Evolutionary conservation across 371 early-diverging fungal genomes (phyloP).

Genomic region (Umbelopsis sp.): DNA sequence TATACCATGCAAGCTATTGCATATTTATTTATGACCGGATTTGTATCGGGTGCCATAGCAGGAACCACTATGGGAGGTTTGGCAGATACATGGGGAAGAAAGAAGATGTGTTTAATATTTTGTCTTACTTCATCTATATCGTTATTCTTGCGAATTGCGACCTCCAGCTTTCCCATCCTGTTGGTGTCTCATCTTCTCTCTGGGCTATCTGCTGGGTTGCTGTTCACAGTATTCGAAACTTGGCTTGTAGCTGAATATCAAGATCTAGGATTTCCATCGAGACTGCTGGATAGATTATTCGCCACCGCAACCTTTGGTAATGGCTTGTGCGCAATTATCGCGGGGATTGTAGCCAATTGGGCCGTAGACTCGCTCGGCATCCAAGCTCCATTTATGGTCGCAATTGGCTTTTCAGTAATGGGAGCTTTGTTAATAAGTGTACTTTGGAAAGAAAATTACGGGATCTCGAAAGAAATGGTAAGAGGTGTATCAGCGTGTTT

Average conservation of each 20-base stretch:
- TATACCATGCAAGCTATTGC: conserved; percentile 65
- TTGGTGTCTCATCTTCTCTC: conserved; percentile 69
- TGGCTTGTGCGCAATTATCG: conserved; percentile 73
- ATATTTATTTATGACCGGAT: conserved; percentile 73
- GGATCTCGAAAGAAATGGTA: conserved; percentile 44
- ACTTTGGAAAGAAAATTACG: conserved; percentile 79
- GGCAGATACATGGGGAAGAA: conserved; percentile 79
- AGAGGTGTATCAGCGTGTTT: conserved; percentile 2
- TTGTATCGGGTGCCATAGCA: conserved; percentile 73
- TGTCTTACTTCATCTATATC: conserved; percentile 61
- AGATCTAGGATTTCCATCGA: conserved; percentile 57
- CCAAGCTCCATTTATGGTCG: conserved; percentile 64
- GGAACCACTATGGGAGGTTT: conserved; percentile 74
- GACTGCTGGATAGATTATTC: conserved; percentile 71
- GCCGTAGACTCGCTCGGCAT: conserved; percentile 59
- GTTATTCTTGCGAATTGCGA: conserved; percentile 57
- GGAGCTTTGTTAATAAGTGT: conserved; percentile 53
- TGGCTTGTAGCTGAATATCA: conserved; percentile 82
- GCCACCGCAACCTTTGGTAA: conserved; percentile 70
- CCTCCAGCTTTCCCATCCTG: conserved; percentile 53
- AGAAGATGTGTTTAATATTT: conserved; percentile 64
- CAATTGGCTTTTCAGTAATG: conserved; percentile 50
- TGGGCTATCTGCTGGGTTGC: conserved; percentile 70
- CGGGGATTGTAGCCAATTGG: conserved; percentile 70
- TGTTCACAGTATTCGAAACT: conserved; percentile 79